Evolutionary conservation across 2,329 filamentous ascomycete genomes (phyloP), one percentile per base, ranked within the genome.

Genomic region (Cordyceps militaris): DNA sequence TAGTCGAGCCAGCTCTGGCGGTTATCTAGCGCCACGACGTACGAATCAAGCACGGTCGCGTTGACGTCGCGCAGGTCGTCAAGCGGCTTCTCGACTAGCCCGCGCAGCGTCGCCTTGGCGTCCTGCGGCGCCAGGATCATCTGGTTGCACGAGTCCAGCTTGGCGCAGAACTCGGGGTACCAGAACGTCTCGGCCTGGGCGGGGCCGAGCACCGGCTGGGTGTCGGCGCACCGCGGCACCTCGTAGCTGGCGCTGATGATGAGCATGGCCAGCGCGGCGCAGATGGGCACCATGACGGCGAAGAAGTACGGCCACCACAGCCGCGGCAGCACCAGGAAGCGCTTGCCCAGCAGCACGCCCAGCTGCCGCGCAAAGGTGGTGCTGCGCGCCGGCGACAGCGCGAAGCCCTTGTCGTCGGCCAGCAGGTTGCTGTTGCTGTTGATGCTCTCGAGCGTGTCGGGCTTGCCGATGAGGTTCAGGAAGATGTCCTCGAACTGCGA

Each of bases 281-380:
- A n/a, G 9, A 56, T 5, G 9, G 51, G 51, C 2, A 54, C 38
- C 38, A 89, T 64, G n/a, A 93, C 74, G 1, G 88, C 89, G 3
- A 82, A 85, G 8, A 85, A 66, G 56, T 89, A 89, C 0, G 89
- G 89, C 60, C 92, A 78, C 70, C 84, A 88, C 66, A 92, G 92
- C 26, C 84, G 79, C 62, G 84, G 83, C 52, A 93, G 75, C 30
- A 95, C 86, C 0, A 83, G 88, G 59, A 81, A 75, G 36, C 91
- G 79, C 70, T 96, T 96, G 50, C 78, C 72, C 66, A 93, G 88
- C 14, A 95, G 73, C 1, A 92, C 84, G 67, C 79, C 75, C 0
- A 83, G 82, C 73, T 95, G 91, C 0, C 40, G 28, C 60, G 58
- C 60, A 32, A 64, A 65, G 1, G 63, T 58, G 2, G 57, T 59